Conservation (phyloP, 257 asterid genomes). For the Echium plantagineum region DNA sequence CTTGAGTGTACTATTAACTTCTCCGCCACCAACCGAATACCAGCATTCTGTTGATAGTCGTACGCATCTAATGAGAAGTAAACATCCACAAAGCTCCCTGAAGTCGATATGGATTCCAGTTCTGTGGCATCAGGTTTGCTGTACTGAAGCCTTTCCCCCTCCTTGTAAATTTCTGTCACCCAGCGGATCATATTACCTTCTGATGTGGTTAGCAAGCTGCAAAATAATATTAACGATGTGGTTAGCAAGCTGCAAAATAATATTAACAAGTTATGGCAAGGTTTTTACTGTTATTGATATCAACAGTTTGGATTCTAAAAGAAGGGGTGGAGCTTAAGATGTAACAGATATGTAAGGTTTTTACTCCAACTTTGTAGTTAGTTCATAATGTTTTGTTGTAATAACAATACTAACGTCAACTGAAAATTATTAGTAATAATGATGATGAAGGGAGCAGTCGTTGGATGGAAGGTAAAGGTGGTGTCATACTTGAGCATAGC, state of each 20-base stretch:
- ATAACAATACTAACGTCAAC: too few relatives aligned
- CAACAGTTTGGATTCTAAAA: not conserved
- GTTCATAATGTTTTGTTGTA: too few relatives aligned
- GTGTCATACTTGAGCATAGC: too few relatives aligned
- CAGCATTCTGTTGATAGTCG: constrained; percentile 73
- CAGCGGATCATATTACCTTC: constrained; percentile 42
- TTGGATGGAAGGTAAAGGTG: too few relatives aligned
- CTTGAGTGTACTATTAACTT: constrained; percentile 44
- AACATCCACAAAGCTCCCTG: constrained; percentile 59
- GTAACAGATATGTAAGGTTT: too few relatives aligned
- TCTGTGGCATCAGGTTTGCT: constrained; percentile 43
- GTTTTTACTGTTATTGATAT: not conserved
- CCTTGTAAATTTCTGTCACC: constrained; percentile 61
- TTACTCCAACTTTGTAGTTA: too few relatives aligned
- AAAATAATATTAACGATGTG: constrained; percentile 18
- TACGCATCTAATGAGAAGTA: constrained; percentile 62
- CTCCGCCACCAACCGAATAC: constrained; percentile 67
- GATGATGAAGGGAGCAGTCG: too few relatives aligned
- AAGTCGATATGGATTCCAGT: constrained; percentile 40
- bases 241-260: constrained; percentile 55
- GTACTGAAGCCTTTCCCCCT: constrained; percentile 52
- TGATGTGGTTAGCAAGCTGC: constrained; percentile 54
- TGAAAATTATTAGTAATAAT: too few relatives aligned
- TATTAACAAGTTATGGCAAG: constrained; percentile 3
- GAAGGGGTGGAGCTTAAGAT: too few relatives aligned